Evolutionary conservation across 441 rosid species (phyloP).

Genomic region (Sinapis alba): DNA sequence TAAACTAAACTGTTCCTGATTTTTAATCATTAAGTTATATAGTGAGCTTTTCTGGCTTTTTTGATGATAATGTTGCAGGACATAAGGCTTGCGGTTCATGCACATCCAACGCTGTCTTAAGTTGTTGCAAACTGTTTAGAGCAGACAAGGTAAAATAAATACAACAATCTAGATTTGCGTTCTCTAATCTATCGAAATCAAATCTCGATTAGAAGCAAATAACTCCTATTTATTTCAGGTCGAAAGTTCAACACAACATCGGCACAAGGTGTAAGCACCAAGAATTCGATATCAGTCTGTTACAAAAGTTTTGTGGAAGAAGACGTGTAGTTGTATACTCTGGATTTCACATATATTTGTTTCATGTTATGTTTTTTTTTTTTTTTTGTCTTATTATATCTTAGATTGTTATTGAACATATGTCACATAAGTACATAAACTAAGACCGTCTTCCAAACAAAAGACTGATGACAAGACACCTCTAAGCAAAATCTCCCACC

Average conservation of each 20-base stretch:
- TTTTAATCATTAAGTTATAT: background rate
- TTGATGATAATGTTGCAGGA: constrained; percentile 53
- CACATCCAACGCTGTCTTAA: constrained; percentile 92
- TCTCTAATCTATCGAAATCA: background rate
- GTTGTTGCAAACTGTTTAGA: constrained; percentile 83
- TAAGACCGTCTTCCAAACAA: too few species aligned
- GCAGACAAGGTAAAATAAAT: constrained; percentile 73
- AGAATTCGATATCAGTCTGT: too few species aligned
- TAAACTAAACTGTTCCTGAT: too few species aligned
- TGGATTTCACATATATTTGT: background rate
- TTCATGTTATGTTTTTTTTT: background rate
- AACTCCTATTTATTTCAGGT: constrained; percentile 14
- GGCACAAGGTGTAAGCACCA: constrained; percentile 1
- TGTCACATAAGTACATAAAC: background rate
- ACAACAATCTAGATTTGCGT: background rate
- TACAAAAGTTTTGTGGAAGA: too few species aligned
- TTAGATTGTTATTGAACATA: background rate
- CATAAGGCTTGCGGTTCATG: constrained; percentile 84
- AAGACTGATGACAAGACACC: too few species aligned
- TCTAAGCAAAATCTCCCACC: constrained; percentile 9
- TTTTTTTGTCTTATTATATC: too few species aligned
- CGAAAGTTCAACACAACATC: constrained; percentile 19
- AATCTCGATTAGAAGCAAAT: background rate
- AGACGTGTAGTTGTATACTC: too few species aligned
- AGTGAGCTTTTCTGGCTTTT: background rate